Evolutionary conservation across 225 moss, liverwort and hornwort genomes (phyloP).

Genomic region (Takakia lepidozioides): DNA sequence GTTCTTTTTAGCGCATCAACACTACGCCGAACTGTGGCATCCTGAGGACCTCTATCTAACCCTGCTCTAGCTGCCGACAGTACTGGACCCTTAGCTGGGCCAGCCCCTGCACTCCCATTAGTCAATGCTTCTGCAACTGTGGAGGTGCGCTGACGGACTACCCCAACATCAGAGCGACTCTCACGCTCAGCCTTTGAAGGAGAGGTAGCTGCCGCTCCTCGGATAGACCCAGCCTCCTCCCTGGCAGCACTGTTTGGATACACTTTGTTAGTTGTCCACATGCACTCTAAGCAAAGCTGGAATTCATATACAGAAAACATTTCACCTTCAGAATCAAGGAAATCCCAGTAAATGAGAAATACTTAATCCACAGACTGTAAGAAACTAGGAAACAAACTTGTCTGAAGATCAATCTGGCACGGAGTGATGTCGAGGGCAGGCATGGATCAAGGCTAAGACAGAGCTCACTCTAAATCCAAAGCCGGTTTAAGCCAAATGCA

Average conservation of each 20-base stretch:
- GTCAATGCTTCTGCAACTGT: constrained; percentile 26
- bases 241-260: constrained; percentile 14
- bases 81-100: constrained; percentile 33
- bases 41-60: constrained; percentile 50
- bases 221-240: constrained; percentile 38
- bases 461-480: too few species aligned
- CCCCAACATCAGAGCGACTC: constrained; percentile 34
- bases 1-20: constrained; percentile 41
- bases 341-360: too few species aligned
- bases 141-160: constrained; percentile 54
- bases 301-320: too few species aligned
- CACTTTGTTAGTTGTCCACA: too few species aligned
- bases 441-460: too few species aligned
- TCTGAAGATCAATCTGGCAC: too few species aligned
- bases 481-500: too few species aligned
- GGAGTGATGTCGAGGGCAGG: too few species aligned
- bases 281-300: too few species aligned
- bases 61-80: constrained; percentile 35
- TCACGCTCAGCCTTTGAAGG: constrained; percentile 47
- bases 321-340: too few species aligned
- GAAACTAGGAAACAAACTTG: too few species aligned
- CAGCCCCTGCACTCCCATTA: constrained; percentile 52
- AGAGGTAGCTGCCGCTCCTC: constrained; percentile 39
- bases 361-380: too few species aligned
- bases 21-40: constrained; percentile 41